Conservation (phyloP, 441 rosid genomes). For the Erysimum pusillum region DNA sequence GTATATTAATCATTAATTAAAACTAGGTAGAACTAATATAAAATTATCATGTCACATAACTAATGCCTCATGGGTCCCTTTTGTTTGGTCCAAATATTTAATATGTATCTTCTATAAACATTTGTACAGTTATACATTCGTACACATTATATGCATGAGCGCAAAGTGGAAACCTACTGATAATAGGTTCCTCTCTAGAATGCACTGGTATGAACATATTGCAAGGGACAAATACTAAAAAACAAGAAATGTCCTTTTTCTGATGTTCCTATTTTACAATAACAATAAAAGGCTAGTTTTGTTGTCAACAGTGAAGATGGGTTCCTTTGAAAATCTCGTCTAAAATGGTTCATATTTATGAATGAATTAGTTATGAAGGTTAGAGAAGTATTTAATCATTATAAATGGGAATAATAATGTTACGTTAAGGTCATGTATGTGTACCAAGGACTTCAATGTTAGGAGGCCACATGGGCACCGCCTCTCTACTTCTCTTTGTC, state of each 20-base stretch:
- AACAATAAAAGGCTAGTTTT: constrained; percentile 40
- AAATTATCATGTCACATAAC: constrained; percentile 23
- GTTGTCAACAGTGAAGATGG: constrained; percentile 37
- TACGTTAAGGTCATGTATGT: constrained; percentile 26
- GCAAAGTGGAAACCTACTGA: constrained; percentile 48
- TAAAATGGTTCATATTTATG: constrained; percentile 35
- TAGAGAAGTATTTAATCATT: constrained; percentile 20
- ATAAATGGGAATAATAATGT: constrained; percentile 15
- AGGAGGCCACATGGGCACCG: constrained; percentile 46
- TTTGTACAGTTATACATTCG: constrained; percentile 1
- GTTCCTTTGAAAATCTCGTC: constrained; percentile 5
- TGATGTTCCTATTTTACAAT: constrained; percentile 18
- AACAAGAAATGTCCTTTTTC: constrained; percentile 18
- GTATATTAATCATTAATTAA: neutral
- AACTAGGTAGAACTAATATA: constrained; percentile 1
- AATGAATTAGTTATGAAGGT: constrained; percentile 32
- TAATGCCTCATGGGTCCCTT: constrained; percentile 23
- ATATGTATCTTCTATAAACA: neutral
- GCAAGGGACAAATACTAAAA: neutral
- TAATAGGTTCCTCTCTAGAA: constrained; percentile 40
- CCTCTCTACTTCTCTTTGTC: constrained; percentile 44
- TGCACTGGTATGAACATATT: constrained; percentile 27
- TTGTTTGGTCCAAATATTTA: constrained; percentile 33
- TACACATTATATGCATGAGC: constrained; percentile 40
- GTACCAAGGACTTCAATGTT: constrained; percentile 39